Evolutionary conservation across 345 rosid genomes (phyloP).

Genomic region (Euphorbia peplus): DNA sequence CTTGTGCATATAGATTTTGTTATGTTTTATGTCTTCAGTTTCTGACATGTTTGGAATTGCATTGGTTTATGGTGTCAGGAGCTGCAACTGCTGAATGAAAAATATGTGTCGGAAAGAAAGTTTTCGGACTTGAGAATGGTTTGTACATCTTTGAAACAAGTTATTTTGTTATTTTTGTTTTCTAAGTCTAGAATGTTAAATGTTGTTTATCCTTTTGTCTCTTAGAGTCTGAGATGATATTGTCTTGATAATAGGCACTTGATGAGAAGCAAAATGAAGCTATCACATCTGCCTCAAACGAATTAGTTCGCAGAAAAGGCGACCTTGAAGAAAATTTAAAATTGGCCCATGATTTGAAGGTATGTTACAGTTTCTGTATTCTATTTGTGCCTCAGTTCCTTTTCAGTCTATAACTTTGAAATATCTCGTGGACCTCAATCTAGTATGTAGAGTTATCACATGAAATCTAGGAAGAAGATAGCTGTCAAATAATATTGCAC

Average conservation of each 20-base stretch:
- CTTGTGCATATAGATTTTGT: constrained; percentile 7
- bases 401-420: not conserved
- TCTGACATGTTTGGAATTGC: constrained; percentile 15
- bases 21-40: not conserved
- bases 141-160: constrained; percentile 30
- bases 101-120: constrained; percentile 74
- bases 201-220: constrained; percentile 15
- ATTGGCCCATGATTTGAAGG: constrained; percentile 83
- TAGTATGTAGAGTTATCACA: not conserved
- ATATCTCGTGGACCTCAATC: constrained; percentile 2
- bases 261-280: constrained; percentile 92
- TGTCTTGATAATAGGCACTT: constrained; percentile 56
- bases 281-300: constrained; percentile 67
- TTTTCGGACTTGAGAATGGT: constrained; percentile 92
- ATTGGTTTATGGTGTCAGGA: constrained; percentile 51
- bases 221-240: constrained; percentile 16
- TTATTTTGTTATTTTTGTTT: not conserved
- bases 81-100: constrained; percentile 74
- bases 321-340: constrained; percentile 79
- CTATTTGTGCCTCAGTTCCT: not conserved
- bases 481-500: not conserved
- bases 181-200: constrained; percentile 18
- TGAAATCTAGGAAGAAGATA: not conserved
- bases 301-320: constrained; percentile 68
- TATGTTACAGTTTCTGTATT: constrained; percentile 18